Evolutionary conservation across 1,284 basidiomycete genomes (phyloP).

Genomic region (Ceratobasidium sp.): DNA sequence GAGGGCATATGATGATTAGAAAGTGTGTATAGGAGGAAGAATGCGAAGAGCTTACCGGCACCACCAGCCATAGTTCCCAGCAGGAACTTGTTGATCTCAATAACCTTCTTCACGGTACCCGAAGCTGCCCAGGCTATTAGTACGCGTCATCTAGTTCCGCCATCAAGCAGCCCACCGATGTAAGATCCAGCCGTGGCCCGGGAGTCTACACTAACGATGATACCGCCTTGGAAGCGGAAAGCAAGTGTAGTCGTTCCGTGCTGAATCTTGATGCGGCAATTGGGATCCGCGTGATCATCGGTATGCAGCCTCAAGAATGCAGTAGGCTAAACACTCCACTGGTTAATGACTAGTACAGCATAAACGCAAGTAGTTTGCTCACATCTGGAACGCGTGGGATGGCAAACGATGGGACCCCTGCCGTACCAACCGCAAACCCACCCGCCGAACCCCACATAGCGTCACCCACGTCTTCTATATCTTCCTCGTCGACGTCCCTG

Average conservation of each 20-base stretch:
- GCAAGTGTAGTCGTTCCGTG: conserved; percentile 99
- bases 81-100: conserved; percentile 99
- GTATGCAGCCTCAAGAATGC: conserved; percentile 91
- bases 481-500: conserved; percentile 66
- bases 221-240: conserved; percentile 96
- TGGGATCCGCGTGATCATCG: conserved; percentile 92
- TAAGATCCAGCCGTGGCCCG: conserved; percentile 97
- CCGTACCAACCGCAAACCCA: conserved; percentile 74
- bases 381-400: conserved; percentile 81
- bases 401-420: conserved; percentile 76
- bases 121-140: conserved; percentile 69
- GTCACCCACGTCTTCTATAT: conserved; percentile 70
- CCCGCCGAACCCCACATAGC: conserved; percentile 83
- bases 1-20: neutral
- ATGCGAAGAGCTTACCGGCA: conserved; percentile 73
- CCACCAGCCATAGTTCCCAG: conserved; percentile 99
- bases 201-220: conserved; percentile 98
- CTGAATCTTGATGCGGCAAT: conserved; percentile 96
- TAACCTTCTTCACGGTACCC: conserved; percentile 98
- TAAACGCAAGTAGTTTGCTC: conserved; percentile 55
- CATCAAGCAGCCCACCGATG: conserved; percentile 73
- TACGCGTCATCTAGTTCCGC: neutral
- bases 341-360: too few species aligned
- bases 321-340: conserved; percentile 71
- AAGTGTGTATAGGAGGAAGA: neutral